phyloP scores from a whole-genome alignment of 2,329 filamentous ascomycete genomes.

The Phaeophleospora eucalypticola region DNA sequence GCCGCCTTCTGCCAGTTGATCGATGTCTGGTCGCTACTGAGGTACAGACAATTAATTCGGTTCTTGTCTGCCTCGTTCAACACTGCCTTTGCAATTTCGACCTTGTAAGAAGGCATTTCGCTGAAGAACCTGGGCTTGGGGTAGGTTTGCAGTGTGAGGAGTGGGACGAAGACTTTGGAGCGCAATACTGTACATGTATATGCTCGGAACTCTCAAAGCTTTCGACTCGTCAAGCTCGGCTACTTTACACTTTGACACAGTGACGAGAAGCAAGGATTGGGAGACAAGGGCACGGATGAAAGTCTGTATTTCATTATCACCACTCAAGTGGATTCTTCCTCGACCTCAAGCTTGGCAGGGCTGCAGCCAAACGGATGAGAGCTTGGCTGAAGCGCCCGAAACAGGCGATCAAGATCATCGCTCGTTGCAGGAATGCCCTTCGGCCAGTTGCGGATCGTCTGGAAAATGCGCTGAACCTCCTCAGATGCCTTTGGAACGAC shows the following conservation, averaged over 20 bases:
- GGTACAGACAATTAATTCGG: slow-evolving; percentile 4
- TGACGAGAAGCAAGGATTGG: too few species aligned
- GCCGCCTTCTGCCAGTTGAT: neutral
- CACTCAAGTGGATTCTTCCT: too few species aligned
- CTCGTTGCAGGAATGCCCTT: neutral
- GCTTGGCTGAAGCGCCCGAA: neutral
- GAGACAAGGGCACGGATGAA: too few species aligned
- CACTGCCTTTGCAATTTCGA: neutral
- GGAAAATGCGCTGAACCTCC: neutral
- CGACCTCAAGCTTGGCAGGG: too few species aligned
- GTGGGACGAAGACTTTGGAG: too few species aligned
- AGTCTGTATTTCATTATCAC: too few species aligned
- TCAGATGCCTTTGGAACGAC: neutral
- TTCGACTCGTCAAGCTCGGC: too few species aligned
- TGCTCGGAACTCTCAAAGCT: too few species aligned
- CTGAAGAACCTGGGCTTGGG: too few species aligned
- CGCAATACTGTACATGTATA: too few species aligned
- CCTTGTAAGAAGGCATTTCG: neutral
- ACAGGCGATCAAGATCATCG: neutral
- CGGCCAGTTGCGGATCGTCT: neutral
- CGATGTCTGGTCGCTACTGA: neutral
- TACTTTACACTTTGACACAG: too few species aligned
- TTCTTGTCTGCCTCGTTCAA: slow-evolving; percentile 3
- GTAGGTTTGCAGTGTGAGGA: too few species aligned
- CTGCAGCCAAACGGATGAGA: neutral